Percentiles rank a stretch among this genome's conserved stretches.
Evolutionary conservation across 2,329 filamentous ascomycete genomes (phyloP).

Genomic region (Coleophoma eucalyptorum): DNA sequence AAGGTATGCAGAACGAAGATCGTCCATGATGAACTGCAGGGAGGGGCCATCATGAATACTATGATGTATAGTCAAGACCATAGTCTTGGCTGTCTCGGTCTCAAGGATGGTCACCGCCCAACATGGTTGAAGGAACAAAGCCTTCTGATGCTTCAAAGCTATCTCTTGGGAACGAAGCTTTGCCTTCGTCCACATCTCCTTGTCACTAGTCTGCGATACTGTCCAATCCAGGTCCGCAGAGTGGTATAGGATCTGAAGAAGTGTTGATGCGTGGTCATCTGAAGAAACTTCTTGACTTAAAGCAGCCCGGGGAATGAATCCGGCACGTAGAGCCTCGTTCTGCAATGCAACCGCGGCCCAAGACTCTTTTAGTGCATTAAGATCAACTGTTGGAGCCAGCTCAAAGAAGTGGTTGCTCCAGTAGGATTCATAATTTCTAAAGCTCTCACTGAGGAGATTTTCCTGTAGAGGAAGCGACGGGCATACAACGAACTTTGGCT

Average conservation of each 20-base stretch:
- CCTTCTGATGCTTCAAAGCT: constrained; percentile 21
- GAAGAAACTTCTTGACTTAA: neutral
- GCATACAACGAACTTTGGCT: constrained; percentile 2
- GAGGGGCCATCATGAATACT: constrained; percentile 29
- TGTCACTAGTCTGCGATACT: neutral
- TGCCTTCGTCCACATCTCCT: constrained; percentile 11
- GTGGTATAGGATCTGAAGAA: neutral
- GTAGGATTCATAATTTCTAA: constrained; percentile 27
- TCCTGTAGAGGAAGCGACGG: constrained; percentile 27
- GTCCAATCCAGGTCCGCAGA: neutral
- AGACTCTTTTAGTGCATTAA: constrained; percentile 21
- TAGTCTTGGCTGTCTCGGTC: constrained; percentile 13
- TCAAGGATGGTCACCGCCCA: constrained; percentile 30
- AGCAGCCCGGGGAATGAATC: constrained; percentile 23
- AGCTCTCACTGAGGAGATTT: constrained; percentile 28
- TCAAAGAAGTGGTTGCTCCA: constrained; percentile 31
- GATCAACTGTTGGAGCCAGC: constrained; percentile 20
- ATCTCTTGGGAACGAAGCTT: constrained; percentile 18
- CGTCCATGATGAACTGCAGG: constrained; percentile 23
- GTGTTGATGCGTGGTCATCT: neutral
- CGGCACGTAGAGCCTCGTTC: constrained; percentile 26
- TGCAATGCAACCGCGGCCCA: constrained; percentile 13
- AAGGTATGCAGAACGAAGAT: constrained; percentile 22
- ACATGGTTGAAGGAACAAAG: constrained; percentile 24
- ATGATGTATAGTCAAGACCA: constrained; percentile 31